phyloP scores from a whole-genome alignment of 108 stramenopile species.

The Hondaea fermentalgiana region DNA sequence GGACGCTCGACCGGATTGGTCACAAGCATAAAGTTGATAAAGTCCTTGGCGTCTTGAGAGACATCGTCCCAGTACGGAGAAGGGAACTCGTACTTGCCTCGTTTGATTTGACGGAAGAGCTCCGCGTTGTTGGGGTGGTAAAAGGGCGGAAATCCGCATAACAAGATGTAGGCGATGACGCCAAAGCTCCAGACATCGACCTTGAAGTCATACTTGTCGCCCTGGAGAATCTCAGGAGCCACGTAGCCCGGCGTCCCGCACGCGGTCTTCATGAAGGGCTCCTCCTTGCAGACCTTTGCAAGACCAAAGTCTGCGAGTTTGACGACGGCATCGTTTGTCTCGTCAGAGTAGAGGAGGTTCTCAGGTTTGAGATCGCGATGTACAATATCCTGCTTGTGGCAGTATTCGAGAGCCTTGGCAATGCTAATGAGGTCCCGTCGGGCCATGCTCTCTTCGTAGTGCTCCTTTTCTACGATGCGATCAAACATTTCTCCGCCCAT shows the following conservation, averaged over 20 bases:
- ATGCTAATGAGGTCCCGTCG: slow-evolving; percentile 59
- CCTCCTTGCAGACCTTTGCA: slow-evolving; percentile 66
- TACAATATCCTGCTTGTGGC: slow-evolving; percentile 64
- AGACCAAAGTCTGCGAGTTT: slow-evolving; percentile 99
- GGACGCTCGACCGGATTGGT: slow-evolving; percentile 17
- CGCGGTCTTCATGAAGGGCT: slow-evolving; percentile 71
- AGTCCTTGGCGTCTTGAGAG: slow-evolving; percentile 19
- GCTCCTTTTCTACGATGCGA: slow-evolving; percentile 70
- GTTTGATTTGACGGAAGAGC: slow-evolving; percentile 42
- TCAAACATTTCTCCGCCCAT: slow-evolving; percentile 84
- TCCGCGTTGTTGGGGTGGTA: slow-evolving; percentile 74
- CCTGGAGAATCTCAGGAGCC: slow-evolving; percentile 78
- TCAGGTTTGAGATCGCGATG: slow-evolving; percentile 83
- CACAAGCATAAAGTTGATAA: slow-evolving; percentile 30
- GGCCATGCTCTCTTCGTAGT: slow-evolving; percentile 74
- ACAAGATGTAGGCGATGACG: slow-evolving; percentile 84
- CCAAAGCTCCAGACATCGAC: slow-evolving; percentile 89
- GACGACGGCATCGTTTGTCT: slow-evolving; percentile 66
- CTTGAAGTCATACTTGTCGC: slow-evolving; percentile 71
- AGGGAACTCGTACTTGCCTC: slow-evolving; percentile 28
- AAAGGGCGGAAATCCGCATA: slow-evolving; percentile 96
- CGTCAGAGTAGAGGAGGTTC: slow-evolving; percentile 59
- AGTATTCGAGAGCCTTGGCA: slow-evolving; percentile 65
- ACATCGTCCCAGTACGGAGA: slow-evolving; percentile 41
- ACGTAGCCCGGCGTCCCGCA: slow-evolving; percentile 91